Evolutionary conservation across 192 early-diverging fungal species (phyloP).

Genomic region (Podila verticillata): DNA sequence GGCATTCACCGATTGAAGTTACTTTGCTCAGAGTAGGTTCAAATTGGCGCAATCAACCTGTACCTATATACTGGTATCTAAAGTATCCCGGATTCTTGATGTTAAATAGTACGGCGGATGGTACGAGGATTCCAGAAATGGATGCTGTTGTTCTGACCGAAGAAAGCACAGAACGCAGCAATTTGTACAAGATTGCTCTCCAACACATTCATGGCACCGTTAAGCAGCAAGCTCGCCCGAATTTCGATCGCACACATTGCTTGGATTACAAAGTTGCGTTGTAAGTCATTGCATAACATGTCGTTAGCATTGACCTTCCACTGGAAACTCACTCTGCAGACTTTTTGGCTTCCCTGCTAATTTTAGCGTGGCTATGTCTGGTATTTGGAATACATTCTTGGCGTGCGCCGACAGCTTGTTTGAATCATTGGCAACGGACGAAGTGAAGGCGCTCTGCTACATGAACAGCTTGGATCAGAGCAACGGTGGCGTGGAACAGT

Average conservation of each 20-base stretch:
- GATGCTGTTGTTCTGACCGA: not conserved
- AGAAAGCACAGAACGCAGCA: not conserved
- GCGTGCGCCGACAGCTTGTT: conserved; percentile 12
- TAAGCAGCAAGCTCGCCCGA: not conserved
- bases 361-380: conserved; percentile 14
- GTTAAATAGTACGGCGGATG: conserved; percentile 11
- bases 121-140: conserved; percentile 5
- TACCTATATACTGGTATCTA: not conserved
- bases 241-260: conserved; percentile 8
- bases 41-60: no score
- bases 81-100: not conserved
- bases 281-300: not conserved
- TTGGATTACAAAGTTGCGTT: conserved; percentile 15
- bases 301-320: not conserved
- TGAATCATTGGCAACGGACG: not conserved
- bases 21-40: conserved; percentile 6
- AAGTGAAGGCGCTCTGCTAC: conserved; percentile 6
- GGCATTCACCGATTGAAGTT: conserved; percentile 5
- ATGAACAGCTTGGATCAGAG: conserved; percentile 1
- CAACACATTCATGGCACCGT: not conserved
- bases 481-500: not conserved
- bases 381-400: conserved; percentile 11
- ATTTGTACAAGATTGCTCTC: conserved; percentile 7
- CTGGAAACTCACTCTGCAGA: not conserved
- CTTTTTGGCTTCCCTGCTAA: not conserved